phyloP scores from a whole-genome alignment of 768 basidiomycete genomes.

The Phanerochaete carnosa region DNA sequence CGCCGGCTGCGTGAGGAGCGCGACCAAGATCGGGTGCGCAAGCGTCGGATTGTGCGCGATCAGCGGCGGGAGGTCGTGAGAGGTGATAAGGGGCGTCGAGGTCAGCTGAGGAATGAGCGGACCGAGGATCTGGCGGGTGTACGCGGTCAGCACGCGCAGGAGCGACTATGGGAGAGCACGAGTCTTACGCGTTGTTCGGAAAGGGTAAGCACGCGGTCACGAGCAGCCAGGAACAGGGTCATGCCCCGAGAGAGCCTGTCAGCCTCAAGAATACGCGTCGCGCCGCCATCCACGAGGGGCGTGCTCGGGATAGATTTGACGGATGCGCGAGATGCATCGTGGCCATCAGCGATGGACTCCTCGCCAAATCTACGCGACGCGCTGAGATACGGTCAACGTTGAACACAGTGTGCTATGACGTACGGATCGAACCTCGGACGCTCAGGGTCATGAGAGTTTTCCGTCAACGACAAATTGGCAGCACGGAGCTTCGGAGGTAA shows the following conservation, averaged over 20 bases:
- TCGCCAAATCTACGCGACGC: constrained; percentile 14
- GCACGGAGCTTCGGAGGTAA: constrained; percentile 74
- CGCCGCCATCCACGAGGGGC: constrained; percentile 1
- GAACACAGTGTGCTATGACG: constrained; percentile 8
- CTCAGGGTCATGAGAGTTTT: constrained; percentile 33
- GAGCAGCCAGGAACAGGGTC: constrained; percentile 64
- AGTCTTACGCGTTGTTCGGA: constrained; percentile 67
- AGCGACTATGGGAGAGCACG: constrained; percentile 1
- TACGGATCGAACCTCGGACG: constrained; percentile 18
- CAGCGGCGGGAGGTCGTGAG: constrained; percentile 64
- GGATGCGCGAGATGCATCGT: not conserved
- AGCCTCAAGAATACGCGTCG: constrained; percentile 54
- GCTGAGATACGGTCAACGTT: not conserved
- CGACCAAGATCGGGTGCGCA: constrained; percentile 63
- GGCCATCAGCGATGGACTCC: not conserved
- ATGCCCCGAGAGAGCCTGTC: constrained; percentile 61
- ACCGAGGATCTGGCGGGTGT: constrained; percentile 41
- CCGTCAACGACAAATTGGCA: constrained; percentile 65
- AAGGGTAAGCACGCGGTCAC: constrained; percentile 69
- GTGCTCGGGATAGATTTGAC: not conserved
- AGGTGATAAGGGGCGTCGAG: constrained; percentile 53
- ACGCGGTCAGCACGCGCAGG: not conserved
- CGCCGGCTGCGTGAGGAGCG: constrained; percentile 44
- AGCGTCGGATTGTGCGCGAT: constrained; percentile 66
- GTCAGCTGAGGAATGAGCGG: constrained; percentile 45